Percentiles rank a stretch among this genome's conserved stretches.
phyloP scores from a whole-genome alignment of 768 basidiomycete genomes.

The Phaeotremella skinneri region DNA sequence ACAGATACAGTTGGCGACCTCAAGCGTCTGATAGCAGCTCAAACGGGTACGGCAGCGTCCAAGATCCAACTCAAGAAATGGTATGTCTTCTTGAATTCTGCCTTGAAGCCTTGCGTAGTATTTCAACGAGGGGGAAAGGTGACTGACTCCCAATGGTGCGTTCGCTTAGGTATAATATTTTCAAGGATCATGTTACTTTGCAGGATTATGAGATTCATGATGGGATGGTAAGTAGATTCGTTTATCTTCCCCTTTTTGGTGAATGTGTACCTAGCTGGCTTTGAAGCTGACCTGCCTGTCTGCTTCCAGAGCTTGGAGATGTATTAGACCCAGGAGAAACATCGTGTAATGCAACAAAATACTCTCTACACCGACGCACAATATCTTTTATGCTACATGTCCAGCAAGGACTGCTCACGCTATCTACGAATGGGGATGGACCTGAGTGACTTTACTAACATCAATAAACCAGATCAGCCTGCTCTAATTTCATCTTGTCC shows the following conservation, averaged over 20 bases:
- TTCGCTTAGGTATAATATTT: conserved; percentile 75
- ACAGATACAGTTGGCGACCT: conserved; percentile 96
- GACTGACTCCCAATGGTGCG: neutral
- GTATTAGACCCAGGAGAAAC: conserved; percentile 39
- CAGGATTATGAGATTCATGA: conserved; percentile 53
- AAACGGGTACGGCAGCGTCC: conserved; percentile 77
- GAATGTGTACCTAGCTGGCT: neutral
- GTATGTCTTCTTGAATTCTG: conserved; percentile 55
- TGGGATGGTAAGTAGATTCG: conserved; percentile 51
- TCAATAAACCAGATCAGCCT: too few relatives aligned
- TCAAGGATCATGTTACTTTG: conserved; percentile 73
- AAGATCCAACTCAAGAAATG: conserved; percentile 98
- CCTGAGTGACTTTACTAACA: too few relatives aligned
- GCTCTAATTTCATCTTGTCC: too few relatives aligned
- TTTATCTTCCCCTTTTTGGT: neutral
- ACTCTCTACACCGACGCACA: neutral
- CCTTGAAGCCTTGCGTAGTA: too few relatives aligned
- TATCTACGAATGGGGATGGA: too few relatives aligned
- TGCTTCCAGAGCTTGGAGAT: conserved; percentile 50
- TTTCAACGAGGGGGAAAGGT: conserved; percentile 1
- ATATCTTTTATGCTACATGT: too few relatives aligned
- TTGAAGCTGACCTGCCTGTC: conserved; percentile 4
- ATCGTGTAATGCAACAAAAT: neutral
- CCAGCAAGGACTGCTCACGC: too few relatives aligned
- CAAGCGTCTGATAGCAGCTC: conserved; percentile 94